Evolutionary conservation across 805 yeast genomes (phyloP).

Genomic region (Candida pini): DNA sequence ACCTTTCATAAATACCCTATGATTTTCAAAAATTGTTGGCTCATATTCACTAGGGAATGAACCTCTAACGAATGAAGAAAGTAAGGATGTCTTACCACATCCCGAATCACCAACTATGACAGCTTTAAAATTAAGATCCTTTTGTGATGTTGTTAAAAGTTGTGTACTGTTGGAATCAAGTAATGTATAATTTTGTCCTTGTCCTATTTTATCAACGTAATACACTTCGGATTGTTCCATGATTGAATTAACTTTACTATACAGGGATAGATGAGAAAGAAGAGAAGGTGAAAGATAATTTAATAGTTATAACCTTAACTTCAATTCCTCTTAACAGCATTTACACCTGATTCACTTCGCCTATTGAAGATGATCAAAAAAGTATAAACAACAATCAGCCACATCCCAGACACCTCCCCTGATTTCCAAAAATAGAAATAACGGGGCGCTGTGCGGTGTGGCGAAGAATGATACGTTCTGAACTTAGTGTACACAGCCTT

Average conservation of each 20-base stretch:
- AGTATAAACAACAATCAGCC: too few relatives aligned
- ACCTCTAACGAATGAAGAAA: conserved; percentile 91
- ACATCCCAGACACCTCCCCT: too few relatives aligned
- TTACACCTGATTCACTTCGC: too few relatives aligned
- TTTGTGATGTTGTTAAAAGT: conserved; percentile 31
- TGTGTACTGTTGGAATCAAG: conserved; percentile 16
- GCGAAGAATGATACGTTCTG: too few relatives aligned
- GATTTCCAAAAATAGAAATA: too few relatives aligned
- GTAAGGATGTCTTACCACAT: conserved; percentile 93
- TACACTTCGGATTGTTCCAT: conserved; percentile 5
- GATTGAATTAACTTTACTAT: too few relatives aligned
- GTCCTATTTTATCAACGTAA: conserved; percentile 14
- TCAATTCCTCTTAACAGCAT: too few relatives aligned
- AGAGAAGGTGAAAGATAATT: background rate
- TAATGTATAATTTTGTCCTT: conserved; percentile 20
- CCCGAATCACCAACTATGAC: conserved; percentile 99
- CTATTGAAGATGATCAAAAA: background rate
- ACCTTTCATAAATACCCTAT: conserved; percentile 86
- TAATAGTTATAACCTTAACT: background rate
- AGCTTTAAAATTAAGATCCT: conserved; percentile 28
- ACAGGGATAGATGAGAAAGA: background rate
- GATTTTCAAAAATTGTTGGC: conserved; percentile 94
- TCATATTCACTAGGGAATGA: conserved; percentile 97
- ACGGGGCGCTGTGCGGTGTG: too few relatives aligned
- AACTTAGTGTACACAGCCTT: too few relatives aligned